A percentile compares a stretch with the other conserved stretches of the same genome.
Conservation (phyloP, 768 basidiomycete species). For the Tylopilus sp. region DNA sequence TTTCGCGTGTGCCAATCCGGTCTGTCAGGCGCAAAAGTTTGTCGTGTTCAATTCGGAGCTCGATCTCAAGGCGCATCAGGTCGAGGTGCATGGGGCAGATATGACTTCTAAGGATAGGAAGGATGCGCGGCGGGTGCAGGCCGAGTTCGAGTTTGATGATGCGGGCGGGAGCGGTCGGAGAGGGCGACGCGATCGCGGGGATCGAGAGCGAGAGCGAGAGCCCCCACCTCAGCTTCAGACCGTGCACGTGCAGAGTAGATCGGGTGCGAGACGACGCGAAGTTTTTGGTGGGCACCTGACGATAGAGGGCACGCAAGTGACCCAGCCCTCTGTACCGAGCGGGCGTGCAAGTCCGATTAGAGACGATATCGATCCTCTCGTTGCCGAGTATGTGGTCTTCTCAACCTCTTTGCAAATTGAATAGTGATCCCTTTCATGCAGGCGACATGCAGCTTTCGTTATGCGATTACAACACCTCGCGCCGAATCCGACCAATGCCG, state of each 20-base stretch:
- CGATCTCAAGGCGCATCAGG: slow-evolving; percentile 89
- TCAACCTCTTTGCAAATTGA: not conserved
- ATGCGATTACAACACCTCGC: slow-evolving; percentile 58
- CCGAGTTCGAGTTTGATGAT: slow-evolving; percentile 66
- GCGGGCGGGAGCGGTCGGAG: slow-evolving; percentile 43
- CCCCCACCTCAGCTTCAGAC: slow-evolving; percentile 20
- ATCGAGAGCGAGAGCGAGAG: slow-evolving; percentile 51
- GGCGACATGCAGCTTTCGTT: slow-evolving; percentile 66
- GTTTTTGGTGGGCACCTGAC: slow-evolving; percentile 64
- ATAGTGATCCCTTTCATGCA: slow-evolving; percentile 24
- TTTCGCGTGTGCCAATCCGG: slow-evolving; percentile 67
- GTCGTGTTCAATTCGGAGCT: slow-evolving; percentile 87
- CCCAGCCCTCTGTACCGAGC: slow-evolving; percentile 19
- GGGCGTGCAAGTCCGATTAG: slow-evolving; percentile 31
- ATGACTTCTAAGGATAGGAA: slow-evolving; percentile 69
- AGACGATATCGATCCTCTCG: slow-evolving; percentile 50
- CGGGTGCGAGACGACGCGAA: slow-evolving; percentile 47
- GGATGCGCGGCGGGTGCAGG: slow-evolving; percentile 65
- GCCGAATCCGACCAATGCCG: slow-evolving; percentile 53
- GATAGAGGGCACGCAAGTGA: slow-evolving; percentile 23
- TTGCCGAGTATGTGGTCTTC: slow-evolving; percentile 46
- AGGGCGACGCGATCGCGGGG: slow-evolving; percentile 43
- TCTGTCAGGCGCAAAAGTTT: slow-evolving; percentile 85
- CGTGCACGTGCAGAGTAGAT: slow-evolving; percentile 28
- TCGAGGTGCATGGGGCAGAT: slow-evolving; percentile 75